Percentiles rank a stretch among this genome's conserved stretches.
Evolutionary conservation across 2,329 filamentous ascomycete genomes (phyloP).

Genomic region (Pseudogymnoascus sp.): DNA sequence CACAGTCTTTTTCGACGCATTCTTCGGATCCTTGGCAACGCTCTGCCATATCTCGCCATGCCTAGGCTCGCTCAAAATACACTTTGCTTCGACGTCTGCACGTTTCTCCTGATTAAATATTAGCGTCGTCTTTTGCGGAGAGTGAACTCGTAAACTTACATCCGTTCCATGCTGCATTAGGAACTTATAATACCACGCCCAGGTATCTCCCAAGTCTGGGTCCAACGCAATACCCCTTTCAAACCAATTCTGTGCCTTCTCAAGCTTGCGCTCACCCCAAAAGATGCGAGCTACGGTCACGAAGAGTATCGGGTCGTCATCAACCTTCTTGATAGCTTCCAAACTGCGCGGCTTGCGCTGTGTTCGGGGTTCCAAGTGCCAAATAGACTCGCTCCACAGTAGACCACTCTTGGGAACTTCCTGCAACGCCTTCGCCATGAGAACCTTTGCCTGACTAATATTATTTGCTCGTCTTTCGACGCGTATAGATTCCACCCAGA

Average conservation of each 20-base stretch:
- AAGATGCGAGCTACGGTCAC: constrained; percentile 91
- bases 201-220: constrained; percentile 80
- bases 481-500: constrained; percentile 92
- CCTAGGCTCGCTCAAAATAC: constrained; percentile 73
- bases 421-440: constrained; percentile 90
- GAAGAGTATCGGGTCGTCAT: constrained; percentile 83
- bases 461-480: constrained; percentile 86
- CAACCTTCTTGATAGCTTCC: constrained; percentile 94
- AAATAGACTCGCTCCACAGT: constrained; percentile 91
- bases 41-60: constrained; percentile 91
- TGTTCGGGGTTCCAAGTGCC: constrained; percentile 84
- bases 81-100: constrained; percentile 74
- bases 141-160: constrained; percentile 30
- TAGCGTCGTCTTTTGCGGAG: constrained; percentile 12
- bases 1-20: constrained; percentile 66
- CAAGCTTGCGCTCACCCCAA: constrained; percentile 85
- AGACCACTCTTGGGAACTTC: constrained; percentile 83
- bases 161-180: constrained; percentile 84
- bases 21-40: constrained; percentile 77
- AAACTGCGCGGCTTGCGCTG: constrained; percentile 86
- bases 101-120: constrained; percentile 61
- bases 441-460: constrained; percentile 71
- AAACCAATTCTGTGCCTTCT: constrained; percentile 96
- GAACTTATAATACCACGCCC: constrained; percentile 99
- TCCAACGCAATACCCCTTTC: constrained; percentile 89